Base-by-base conservation (phyloP, 2,329 filamentous ascomycete species). In the Calycina herbarum region DNA sequence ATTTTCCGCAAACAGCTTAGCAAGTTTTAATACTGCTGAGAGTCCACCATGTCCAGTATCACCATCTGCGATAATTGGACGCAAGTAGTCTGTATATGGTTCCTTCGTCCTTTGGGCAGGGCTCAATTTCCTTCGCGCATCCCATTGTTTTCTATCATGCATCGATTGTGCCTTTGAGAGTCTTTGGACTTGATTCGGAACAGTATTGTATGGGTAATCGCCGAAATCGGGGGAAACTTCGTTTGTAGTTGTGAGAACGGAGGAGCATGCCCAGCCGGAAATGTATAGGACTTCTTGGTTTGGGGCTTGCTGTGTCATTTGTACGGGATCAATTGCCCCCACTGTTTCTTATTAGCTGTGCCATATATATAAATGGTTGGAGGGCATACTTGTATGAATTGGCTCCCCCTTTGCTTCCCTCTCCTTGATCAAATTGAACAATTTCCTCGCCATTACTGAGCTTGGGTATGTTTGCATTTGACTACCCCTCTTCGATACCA, bases 131-230 rank as follows among this genome's bases (percentile, higher is more conserved):
- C 93, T 86, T 66, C 95, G 85, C 29, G 86, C 81, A 77, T 97
- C 93, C 89, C 92, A 98, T 75, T 97, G 92, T 79, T 96, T 97
- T 71, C 95, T 89, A 78, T 99, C 95, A 78, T 99, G 95, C 83
- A 98, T 89, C 70, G 93, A 93, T 79, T 99, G 95, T 3, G 95
- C 95, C 81, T 98, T 98, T 81, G 96, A 93, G 61, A 99, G 82
- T 69, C 95, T 88, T 81, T 99, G 93, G 3, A 99, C 95, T 78
- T 98, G 95, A 80, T 98, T 98, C 8, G 95, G 95, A 4, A 99
- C 95, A 0, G 95, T 99, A 77, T 98, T 98, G 82, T 99, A 99
- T 0, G 95, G 95, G 78, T 99, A 99, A 79, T 99, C 95, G 74
- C 95, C 95, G 80, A 98, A 97, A 77, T 99, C 95, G 56, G 95